These are phyloP conservation scores for Solanum aculeatissimum DNA, from an alignment of 305 asterid genomes.

Conservation along the genomic window DNA sequence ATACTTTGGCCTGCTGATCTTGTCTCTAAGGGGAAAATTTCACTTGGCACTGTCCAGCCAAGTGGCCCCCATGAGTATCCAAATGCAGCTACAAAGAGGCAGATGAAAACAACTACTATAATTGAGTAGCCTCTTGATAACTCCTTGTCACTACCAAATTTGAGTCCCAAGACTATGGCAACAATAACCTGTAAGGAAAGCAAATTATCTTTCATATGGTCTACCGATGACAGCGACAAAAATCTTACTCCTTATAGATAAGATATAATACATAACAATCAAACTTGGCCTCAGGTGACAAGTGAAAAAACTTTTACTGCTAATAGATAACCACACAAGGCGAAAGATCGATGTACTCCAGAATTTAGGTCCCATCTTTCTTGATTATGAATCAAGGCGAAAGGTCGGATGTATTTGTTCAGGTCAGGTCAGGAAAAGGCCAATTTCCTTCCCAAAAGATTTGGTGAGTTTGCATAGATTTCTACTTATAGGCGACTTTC, in stretches of 20 bases:
- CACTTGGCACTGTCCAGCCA: conserved; percentile 99
- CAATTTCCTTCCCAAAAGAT: background rate
- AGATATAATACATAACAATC: background rate
- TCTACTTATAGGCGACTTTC: background rate
- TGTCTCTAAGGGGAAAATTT: conserved; percentile 81
- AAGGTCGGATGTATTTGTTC: background rate
- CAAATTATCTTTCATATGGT: background rate
- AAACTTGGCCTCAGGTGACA: background rate
- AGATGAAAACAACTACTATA: conserved; percentile 57
- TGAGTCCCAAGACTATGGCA: conserved; percentile 55
- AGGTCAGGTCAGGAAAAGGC: background rate
- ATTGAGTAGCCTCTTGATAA: conserved; percentile 51
- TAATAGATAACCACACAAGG: background rate
- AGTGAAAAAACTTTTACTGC: background rate
- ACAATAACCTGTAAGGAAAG: conserved; percentile 39
- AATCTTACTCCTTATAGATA: background rate
- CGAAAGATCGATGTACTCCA: background rate
- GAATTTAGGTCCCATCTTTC: background rate
- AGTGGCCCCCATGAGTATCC: conserved; percentile 99
- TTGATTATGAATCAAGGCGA: background rate
- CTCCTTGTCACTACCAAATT: conserved; percentile 48
- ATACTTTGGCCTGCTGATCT: conserved; percentile 98
- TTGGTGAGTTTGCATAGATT: background rate
- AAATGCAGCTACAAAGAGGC: conserved; percentile 76
- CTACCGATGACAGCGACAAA: background rate